A percentile compares a stretch with the other conserved stretches of the same genome.
Conservation (phyloP, 345 rosid genomes). For the Raphanus sativus region DNA sequence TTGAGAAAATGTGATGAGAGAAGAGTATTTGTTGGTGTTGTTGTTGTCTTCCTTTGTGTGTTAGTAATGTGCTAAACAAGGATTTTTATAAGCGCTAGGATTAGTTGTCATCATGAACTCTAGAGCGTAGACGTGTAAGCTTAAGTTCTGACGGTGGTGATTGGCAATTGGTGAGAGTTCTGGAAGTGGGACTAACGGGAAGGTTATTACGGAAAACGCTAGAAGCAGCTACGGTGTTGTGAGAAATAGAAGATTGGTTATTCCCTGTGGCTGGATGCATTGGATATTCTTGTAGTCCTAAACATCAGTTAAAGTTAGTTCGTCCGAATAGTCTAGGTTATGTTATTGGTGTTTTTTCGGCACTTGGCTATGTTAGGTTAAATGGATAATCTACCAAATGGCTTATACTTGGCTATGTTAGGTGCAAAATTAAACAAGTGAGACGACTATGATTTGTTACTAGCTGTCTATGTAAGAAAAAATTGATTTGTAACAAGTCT, state of each 20-base stretch:
- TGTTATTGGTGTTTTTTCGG: no score
- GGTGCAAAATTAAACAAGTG: no score
- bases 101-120: background rate
- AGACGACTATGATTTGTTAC: no score
- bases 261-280: background rate
- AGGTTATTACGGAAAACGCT: conserved; percentile 16
- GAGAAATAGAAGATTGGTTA: background rate
- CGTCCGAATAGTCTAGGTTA: background rate
- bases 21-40: background rate
- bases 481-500: no score
- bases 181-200: conserved; percentile 33
- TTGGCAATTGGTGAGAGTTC: conserved; percentile 44
- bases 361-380: no score
- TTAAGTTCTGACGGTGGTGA: conserved; percentile 43
- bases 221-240: conserved; percentile 30
- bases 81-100: conserved; percentile 37
- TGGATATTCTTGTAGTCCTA: background rate
- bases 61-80: background rate
- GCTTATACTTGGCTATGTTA: no score
- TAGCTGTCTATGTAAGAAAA: no score
- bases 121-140: conserved; percentile 26
- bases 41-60: background rate
- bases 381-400: no score
- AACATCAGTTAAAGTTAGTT: background rate
- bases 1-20: background rate